Evolutionary conservation across 164 flowering plant species (phyloP), one percentile per base, ranked within the genome.

Genomic region (Vitis amurensis): DNA sequence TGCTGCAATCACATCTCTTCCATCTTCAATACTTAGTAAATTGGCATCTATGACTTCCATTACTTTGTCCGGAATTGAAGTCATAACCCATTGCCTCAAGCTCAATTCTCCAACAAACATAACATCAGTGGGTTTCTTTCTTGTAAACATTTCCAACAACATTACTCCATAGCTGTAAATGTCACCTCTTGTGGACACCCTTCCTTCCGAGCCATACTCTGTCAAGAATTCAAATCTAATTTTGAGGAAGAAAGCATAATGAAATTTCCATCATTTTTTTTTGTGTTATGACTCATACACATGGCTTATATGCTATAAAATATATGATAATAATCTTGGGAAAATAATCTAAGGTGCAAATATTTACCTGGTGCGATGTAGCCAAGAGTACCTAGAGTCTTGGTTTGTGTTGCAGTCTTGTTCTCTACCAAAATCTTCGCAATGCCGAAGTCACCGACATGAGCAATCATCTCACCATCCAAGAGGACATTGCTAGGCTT

Each of bases 111-210:
- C 76, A 0, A 3, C 63, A 19, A 80, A 77, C 62, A 74, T 64
- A 1, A 68, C 76, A 12, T 71, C 68, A 0, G 68, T 77, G 0
- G 83, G 83, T 49, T 62, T 76, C 64, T 61, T 76, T 15, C 68
- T 56, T 0, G 80, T 73, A n/a, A 76, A 66, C 2, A 57, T 58
- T 55, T 80, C 80, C 74, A 80, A 29, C 61, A 80, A 23, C 61
- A 80, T 15, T 8, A 79, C 63, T 0, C 82, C 79, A 23, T 13
- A 80, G 60, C 80, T 80, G 14, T 77, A 77, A 11, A 67, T 58
- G 31, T 77, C 83, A 1, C 76, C 64, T n/a, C 55, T 80, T 3
- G 73, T 55, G 8, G 83, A 80, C 6, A 71, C 76, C 1, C 16
- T 52, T 23, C 80, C 76, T 68, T 55, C 52, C 10, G 49, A 30